Evolutionary conservation across 345 rosid species (phyloP).

Genomic region (Corymbia maculata): DNA sequence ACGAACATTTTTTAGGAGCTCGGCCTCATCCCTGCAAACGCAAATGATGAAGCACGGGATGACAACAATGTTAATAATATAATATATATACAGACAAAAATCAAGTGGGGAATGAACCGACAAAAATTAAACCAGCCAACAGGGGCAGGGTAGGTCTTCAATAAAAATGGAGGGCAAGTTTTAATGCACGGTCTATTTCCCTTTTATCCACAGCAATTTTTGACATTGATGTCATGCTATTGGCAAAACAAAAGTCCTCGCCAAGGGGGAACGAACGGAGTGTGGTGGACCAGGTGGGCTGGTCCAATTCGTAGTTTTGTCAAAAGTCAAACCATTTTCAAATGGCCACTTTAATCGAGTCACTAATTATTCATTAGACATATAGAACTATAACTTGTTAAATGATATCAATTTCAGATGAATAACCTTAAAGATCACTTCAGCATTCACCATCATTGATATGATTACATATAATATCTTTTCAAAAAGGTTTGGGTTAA

Average conservation of each 20-base stretch:
- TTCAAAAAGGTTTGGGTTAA: neutral
- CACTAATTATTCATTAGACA: no score
- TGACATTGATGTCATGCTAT: neutral
- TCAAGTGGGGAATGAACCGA: neutral
- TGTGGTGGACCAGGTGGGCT: fast-evolving
- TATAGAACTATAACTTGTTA: no score
- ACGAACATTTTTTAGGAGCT: neutral
- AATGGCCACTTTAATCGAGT: no score
- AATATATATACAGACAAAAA: neutral
- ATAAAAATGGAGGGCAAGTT: neutral
- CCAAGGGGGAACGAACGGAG: no score
- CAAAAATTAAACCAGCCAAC: neutral
- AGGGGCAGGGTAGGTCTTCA: neutral
- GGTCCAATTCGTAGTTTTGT: no score
- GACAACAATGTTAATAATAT: neutral
- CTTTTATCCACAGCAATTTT: neutral
- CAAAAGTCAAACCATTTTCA: no score
- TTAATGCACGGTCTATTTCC: neutral
- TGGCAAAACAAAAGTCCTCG: neutral
- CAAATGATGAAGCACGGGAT: neutral
- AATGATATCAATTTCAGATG: no score
- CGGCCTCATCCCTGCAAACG: neutral
- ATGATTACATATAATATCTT: no score
- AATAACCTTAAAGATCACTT: no score
- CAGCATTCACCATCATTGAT: fast-evolving